These are phyloP conservation scores for Phytomonas sp. DNA, from an alignment of 208 protist species.

Conservation along the genomic window DNA sequence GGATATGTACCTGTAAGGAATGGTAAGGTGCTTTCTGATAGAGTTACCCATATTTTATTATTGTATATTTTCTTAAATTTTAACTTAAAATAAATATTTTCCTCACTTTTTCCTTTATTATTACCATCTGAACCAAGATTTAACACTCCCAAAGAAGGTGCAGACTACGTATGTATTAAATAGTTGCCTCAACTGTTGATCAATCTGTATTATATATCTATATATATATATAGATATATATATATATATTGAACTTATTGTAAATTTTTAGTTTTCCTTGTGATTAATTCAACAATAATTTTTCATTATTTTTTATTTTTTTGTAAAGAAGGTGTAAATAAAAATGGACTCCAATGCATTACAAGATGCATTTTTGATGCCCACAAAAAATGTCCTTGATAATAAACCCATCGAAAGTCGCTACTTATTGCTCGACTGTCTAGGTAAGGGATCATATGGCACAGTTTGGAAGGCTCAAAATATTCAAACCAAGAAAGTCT, in stretches of 20 bases:
- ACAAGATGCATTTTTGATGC: slow-evolving; percentile 40
- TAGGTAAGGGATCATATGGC: slow-evolving; percentile 82
- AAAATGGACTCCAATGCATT: slow-evolving; percentile 73
- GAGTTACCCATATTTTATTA: background rate
- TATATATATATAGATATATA: slow-evolving; percentile 12
- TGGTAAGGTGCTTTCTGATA: background rate
- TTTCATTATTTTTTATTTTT: slow-evolving; percentile 16
- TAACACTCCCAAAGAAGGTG: background rate
- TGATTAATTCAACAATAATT: slow-evolving; percentile 12
- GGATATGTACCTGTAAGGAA: background rate
- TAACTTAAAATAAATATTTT: background rate
- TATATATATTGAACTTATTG: slow-evolving; percentile 7
- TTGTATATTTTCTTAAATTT: background rate
- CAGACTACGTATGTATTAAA: background rate
- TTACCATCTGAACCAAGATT: background rate
- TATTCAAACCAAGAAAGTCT: slow-evolving; percentile 28
- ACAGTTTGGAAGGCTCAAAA: slow-evolving; percentile 65
- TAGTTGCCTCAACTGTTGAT: background rate
- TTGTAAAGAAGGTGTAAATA: background rate
- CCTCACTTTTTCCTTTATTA: background rate
- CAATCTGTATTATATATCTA: slow-evolving; percentile 10
- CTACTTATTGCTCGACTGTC: slow-evolving; percentile 54
- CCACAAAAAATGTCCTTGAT: slow-evolving; percentile 12
- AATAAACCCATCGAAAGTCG: slow-evolving; percentile 23
- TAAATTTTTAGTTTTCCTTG: slow-evolving; percentile 2